Evolutionary conservation across 208 protist genomes (phyloP).

Genomic region (Naegleria lovaniensis): DNA sequence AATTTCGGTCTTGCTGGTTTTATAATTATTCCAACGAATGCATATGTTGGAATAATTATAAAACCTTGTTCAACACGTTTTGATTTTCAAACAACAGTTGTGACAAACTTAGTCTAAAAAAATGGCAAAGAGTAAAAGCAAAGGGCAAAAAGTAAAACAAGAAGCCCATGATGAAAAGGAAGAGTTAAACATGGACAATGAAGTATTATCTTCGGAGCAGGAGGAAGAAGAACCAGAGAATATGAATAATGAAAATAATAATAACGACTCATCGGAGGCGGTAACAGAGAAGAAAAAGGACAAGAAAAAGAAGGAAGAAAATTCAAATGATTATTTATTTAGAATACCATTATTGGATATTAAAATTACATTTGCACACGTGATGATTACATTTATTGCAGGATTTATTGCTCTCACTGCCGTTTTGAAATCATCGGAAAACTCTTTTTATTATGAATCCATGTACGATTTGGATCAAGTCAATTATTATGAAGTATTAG

Average conservation of each 20-base stretch:
- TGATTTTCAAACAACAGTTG: no score
- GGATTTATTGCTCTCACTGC: neutral
- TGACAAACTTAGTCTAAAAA: no score
- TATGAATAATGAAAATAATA: neutral
- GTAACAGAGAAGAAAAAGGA: neutral
- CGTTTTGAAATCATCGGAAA: neutral
- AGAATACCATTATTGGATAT: neutral
- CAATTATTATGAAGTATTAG: conserved; percentile 16
- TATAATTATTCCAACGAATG: no score
- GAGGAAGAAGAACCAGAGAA: neutral
- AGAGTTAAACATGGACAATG: neutral
- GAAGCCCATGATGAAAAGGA: neutral
- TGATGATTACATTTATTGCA: neutral
- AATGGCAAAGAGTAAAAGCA: no score
- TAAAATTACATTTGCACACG: neutral
- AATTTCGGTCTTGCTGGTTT: no score
- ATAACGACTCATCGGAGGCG: neutral
- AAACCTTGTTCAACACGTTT: no score
- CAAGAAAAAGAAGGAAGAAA: neutral
- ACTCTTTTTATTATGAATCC: neutral
- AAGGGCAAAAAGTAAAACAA: no score
- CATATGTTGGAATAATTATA: no score
- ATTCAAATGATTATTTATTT: neutral
- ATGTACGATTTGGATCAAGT: conserved; percentile 14
- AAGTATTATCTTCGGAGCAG: neutral